These are phyloP conservation scores for Tritrichomonas foetus DNA, from an alignment of 208 protist species.

Conservation along the genomic window DNA sequence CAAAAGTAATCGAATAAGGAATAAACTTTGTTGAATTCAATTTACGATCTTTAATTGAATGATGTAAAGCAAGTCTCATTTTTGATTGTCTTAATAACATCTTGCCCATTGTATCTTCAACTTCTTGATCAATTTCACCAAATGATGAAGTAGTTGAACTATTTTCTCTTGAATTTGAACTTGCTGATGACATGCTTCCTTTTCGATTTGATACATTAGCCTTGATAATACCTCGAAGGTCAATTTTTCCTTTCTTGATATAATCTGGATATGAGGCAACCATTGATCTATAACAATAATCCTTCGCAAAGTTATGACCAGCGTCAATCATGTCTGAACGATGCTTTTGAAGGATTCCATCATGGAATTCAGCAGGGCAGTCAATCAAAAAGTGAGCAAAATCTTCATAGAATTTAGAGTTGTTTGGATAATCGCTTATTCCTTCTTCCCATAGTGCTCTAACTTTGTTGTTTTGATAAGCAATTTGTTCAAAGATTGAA, in stretches of 20 bases:
- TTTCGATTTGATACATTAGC: not conserved
- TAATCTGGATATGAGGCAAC: not conserved
- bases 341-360: not conserved
- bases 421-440: not conserved
- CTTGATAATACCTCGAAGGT: not conserved
- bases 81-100: not conserved
- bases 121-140: not conserved
- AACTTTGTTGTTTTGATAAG: not conserved
- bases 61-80: not conserved
- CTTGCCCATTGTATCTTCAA: not conserved
- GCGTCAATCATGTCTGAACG: not conserved
- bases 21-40: too few species aligned
- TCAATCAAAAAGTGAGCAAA: not conserved
- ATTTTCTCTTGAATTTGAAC: not conserved
- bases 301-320: not conserved
- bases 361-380: not conserved
- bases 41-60: not conserved
- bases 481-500: not conserved
- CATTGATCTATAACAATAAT: not conserved
- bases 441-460: not conserved
- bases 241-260: slow-evolving; percentile 3
- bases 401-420: not conserved
- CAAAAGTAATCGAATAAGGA: too few species aligned
- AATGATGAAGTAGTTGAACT: not conserved
- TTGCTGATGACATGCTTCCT: not conserved